Conservation (phyloP, 1,284 basidiomycete genomes). For the Cryptococcus sp. region DNA sequence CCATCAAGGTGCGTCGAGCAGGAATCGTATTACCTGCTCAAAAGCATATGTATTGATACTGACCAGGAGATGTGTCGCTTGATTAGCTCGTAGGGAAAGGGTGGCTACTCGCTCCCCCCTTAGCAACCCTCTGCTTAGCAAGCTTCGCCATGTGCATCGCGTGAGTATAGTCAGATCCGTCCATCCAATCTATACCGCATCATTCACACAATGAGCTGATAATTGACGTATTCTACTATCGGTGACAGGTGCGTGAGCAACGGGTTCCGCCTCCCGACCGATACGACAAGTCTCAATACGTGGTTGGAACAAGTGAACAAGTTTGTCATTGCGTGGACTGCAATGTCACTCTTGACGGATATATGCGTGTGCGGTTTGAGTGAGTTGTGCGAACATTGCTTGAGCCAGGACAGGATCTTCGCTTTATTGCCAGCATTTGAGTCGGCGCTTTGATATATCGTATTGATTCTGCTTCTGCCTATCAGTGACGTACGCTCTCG, state of each 20-base stretch:
- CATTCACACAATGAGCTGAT: too few species aligned
- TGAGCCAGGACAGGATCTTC: background rate
- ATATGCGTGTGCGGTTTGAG: conserved; percentile 9
- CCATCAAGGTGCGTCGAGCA: conserved; percentile 15
- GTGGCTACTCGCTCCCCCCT: background rate
- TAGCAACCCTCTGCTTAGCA: conserved; percentile 5
- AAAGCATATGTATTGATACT: background rate
- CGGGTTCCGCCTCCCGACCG: conserved; percentile 4
- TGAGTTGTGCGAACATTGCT: conserved; percentile 4
- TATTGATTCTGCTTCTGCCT: background rate
- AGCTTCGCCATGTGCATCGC: conserved; percentile 12
- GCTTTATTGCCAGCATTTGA: background rate
- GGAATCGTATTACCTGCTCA: background rate
- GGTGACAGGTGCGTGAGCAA: background rate
- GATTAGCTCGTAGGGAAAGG: conserved; percentile 7
- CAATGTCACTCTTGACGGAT: conserved; percentile 9
- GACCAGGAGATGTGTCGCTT: background rate
- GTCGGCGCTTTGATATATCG: background rate
- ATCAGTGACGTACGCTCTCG: conserved; percentile 13
- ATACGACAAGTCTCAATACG: background rate
- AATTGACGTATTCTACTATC: too few species aligned
- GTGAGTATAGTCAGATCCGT: conserved; percentile 14
- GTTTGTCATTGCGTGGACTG: conserved; percentile 15
- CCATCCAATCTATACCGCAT: too few species aligned
- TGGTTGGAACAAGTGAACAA: conserved; percentile 8